Conservation (phyloP, 164 flowering plant species). For the Berberis vulgaris region DNA sequence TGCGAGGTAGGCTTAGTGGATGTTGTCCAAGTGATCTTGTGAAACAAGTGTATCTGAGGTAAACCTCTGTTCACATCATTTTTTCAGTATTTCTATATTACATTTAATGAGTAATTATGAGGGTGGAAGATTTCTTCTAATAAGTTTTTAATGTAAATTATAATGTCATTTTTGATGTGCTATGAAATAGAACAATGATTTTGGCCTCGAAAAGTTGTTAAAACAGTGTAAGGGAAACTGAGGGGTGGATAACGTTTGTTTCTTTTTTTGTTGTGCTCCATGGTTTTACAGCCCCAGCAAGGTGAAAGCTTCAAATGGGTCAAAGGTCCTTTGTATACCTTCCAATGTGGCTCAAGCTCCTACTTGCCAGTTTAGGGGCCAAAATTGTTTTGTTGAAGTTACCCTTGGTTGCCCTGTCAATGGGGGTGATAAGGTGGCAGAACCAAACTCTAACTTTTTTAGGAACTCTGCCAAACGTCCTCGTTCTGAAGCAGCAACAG, state of each 20-base stretch:
- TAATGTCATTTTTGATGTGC: no score
- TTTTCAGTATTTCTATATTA: not conserved
- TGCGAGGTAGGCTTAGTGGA: slow-evolving; percentile 83
- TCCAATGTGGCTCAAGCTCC: slow-evolving; percentile 46
- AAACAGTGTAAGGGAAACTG: not conserved
- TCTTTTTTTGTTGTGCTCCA: slow-evolving; percentile 5
- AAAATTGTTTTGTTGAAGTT: slow-evolving; percentile 76
- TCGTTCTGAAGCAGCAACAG: slow-evolving; percentile 28
- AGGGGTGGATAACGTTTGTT: not conserved
- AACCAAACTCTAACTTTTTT: slow-evolving; percentile 19
- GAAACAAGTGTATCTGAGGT: slow-evolving; percentile 79
- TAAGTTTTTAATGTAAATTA: no score
- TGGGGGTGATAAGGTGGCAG: slow-evolving; percentile 21
- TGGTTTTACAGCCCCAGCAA: slow-evolving; percentile 46
- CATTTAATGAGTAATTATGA: no score
- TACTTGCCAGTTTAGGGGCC: slow-evolving; percentile 55
- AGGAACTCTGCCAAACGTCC: slow-evolving; percentile 30
- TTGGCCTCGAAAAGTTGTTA: not conserved
- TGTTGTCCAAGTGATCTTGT: slow-evolving; percentile 91
- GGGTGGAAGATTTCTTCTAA: no score
- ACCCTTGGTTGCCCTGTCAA: slow-evolving; percentile 47
- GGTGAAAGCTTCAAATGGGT: slow-evolving; percentile 44
- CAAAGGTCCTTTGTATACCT: slow-evolving; percentile 41
- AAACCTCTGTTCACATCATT: not conserved
- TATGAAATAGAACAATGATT: not conserved